Evolutionary conservation across 495 filamentous ascomycete genomes (phyloP).

Genomic region (Platismatia glauca): DNA sequence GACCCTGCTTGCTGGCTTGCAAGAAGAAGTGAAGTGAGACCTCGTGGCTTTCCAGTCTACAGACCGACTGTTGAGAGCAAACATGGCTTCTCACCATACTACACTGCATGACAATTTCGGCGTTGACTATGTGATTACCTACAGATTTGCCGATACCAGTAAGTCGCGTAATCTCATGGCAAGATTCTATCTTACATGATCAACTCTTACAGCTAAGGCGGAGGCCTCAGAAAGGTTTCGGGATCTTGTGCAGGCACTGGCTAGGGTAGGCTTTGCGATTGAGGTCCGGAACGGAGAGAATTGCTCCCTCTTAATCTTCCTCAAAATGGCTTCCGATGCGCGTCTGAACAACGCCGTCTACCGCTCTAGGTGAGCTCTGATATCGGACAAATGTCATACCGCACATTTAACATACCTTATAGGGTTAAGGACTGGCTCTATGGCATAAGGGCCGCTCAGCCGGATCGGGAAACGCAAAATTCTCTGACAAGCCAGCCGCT

Average conservation of each 20-base stretch:
- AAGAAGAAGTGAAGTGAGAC: background rate
- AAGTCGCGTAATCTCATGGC: slow-evolving; percentile 19
- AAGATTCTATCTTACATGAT: background rate
- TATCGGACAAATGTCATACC: background rate
- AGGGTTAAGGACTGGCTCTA: slow-evolving; percentile 95
- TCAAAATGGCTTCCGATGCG: slow-evolving; percentile 60
- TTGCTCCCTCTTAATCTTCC: slow-evolving; percentile 71
- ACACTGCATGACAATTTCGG: slow-evolving; percentile 48
- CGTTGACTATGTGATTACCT: slow-evolving; percentile 91
- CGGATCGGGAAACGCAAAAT: slow-evolving; percentile 60
- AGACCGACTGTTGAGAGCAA: background rate
- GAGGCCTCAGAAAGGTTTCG: slow-evolving; percentile 64
- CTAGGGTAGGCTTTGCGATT: slow-evolving; percentile 65
- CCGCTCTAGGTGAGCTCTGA: slow-evolving; percentile 24
- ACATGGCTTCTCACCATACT: slow-evolving; percentile 19
- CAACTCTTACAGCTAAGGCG: slow-evolving; percentile 46
- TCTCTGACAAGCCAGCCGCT: slow-evolving; percentile 58
- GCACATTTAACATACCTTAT: slow-evolving; percentile 1
- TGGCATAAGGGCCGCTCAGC: slow-evolving; percentile 71
- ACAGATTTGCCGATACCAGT: slow-evolving; percentile 60
- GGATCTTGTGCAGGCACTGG: slow-evolving; percentile 62
- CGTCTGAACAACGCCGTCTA: slow-evolving; percentile 47
- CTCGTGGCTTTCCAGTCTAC: background rate
- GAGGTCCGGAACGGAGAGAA: slow-evolving; percentile 78
- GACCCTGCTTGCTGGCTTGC: background rate